Evolutionary conservation across 2,329 filamentous ascomycete species (phyloP).

Genomic region (Microdochium trichocladiopsis): DNA sequence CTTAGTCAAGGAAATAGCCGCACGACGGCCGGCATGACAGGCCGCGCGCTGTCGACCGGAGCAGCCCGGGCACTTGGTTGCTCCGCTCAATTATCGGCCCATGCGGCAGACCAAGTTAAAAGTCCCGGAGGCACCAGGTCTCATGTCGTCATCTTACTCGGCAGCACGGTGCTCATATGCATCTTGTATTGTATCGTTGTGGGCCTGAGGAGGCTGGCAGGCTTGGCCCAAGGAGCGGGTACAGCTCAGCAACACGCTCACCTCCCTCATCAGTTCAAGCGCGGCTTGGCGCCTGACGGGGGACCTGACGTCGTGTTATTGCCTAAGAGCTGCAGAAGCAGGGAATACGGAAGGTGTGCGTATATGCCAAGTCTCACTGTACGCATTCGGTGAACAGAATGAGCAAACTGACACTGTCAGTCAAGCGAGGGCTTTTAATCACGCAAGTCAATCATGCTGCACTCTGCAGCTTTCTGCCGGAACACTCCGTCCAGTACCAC

Average conservation of each 20-base stretch:
- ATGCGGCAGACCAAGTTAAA: background rate
- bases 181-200: too few relatives aligned
- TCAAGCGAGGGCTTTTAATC: too few relatives aligned
- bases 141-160: background rate
- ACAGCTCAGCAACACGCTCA: background rate
- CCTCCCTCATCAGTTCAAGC: background rate
- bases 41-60: background rate
- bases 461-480: too few relatives aligned
- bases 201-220: too few relatives aligned
- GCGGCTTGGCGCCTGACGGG: background rate
- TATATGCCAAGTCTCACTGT: too few relatives aligned
- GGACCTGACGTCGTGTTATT: background rate
- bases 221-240: background rate
- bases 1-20: background rate
- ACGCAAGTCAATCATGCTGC: too few relatives aligned
- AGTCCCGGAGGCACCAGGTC: background rate
- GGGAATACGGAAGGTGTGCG: too few relatives aligned
- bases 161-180: background rate
- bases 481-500: too few relatives aligned
- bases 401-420: too few relatives aligned
- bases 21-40: too few relatives aligned
- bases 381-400: too few relatives aligned
- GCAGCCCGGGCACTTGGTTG: background rate
- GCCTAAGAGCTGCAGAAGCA: too few relatives aligned
- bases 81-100: background rate